Evolutionary conservation across 225 moss, liverwort and hornwort species (phyloP).

Genomic region (Marchantia polymorpha): DNA sequence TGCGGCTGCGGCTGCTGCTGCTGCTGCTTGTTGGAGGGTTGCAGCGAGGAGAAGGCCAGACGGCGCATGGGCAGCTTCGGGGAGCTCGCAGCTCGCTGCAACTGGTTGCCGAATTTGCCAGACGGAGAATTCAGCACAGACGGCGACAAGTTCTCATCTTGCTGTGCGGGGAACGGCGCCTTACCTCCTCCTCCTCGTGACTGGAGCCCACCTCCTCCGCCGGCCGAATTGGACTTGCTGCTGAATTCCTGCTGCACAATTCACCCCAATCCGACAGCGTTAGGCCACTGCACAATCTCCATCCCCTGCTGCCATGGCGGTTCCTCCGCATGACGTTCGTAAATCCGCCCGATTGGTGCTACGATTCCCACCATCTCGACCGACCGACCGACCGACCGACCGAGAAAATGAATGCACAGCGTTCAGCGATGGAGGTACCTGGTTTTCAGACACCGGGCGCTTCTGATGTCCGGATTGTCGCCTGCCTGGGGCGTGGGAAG

Average conservation of each 20-base stretch:
- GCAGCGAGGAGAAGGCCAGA: conserved; percentile 55
- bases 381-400: too few species aligned
- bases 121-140: conserved; percentile 39
- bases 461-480: conserved; percentile 10
- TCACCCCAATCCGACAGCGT: too few species aligned
- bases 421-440: conserved; percentile 16
- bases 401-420: too few species aligned
- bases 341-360: too few species aligned
- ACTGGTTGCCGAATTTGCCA: conserved; percentile 28
- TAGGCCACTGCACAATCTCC: too few species aligned
- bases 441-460: conserved; percentile 17
- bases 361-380: too few species aligned
- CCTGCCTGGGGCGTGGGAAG: conserved; percentile 20
- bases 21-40: conserved; percentile 48
- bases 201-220: background rate
- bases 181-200: conserved; percentile 14
- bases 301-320: too few species aligned
- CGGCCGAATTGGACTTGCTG: conserved; percentile 16
- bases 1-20: background rate
- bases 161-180: conserved; percentile 16
- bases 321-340: too few species aligned
- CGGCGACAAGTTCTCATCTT: conserved; percentile 49
- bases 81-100: conserved; percentile 55
- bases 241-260: conserved; percentile 6
- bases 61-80: conserved; percentile 49